Base-by-base conservation (phyloP, 768 basidiomycete genomes). In the Myochromella boudieri region DNA sequence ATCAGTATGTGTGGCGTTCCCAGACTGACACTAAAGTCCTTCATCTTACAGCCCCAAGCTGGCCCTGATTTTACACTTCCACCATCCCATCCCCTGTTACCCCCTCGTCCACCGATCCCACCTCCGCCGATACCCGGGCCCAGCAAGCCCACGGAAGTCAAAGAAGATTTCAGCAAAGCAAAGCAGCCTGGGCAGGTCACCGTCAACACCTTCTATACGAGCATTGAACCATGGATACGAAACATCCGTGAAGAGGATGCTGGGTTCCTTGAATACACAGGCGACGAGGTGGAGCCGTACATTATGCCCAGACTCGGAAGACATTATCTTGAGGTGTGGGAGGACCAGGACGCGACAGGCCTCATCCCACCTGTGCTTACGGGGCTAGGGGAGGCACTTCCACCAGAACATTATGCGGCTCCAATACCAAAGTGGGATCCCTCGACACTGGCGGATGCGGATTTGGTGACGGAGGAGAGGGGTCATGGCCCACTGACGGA, bases 191-290 rank as follows among this genome's bases (percentile, higher is more conserved):
- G 78, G n/a, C 88, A 90, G 61, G 77, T 76, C 8, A 74, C 72
- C 15, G 77, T 86, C 22, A 77, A 70, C 24, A 92, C 91, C 1
- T 98, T 97, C 62, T 93, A 93, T 66, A 74, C 85, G 20, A 87
- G 84, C 58, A 81, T 95, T 37, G 95, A 97, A 59, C 87, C 90
- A 9, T 99, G 89, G 74, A 73, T 95, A 59, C 84, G 94, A 41
- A 80, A 82, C 18, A 83, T 97, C 34, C 87, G 87, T 52, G 97
- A 98, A 67, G 97, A 98, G 65, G 97, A 99, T 60, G 70, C 98
- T 22, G 95, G 95, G 2, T 95, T 93, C 66, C 75, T 99, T 42
- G 88, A 91, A 49, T 89, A 89, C 58, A 85, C 85, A 9, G 89
- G 80, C n/a, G 94, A 97, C 58, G 94, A 97, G 51, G 74, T 90